phyloP scores from a whole-genome alignment of 1,284 basidiomycete species.

The Salmacisia buchloeana region DNA sequence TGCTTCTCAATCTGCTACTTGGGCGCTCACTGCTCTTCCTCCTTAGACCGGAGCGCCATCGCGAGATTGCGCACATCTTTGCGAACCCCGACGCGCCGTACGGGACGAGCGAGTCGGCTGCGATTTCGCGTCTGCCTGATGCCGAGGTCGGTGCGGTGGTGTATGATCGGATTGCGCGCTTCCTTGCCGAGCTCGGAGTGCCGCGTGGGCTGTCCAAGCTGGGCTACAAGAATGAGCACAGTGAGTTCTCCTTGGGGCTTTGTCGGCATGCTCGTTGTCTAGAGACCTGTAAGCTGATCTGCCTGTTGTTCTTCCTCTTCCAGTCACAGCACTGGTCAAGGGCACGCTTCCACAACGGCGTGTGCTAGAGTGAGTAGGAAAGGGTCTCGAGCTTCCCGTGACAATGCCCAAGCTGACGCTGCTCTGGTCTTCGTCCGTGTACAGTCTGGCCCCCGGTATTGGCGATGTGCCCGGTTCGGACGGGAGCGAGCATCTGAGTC shows the following conservation, averaged over 20 bases:
- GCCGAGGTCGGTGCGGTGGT: conserved; percentile 72
- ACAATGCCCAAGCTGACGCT: not conserved
- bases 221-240: conserved; percentile 61
- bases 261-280: not conserved
- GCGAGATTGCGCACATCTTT: conserved; percentile 81
- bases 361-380: conserved; percentile 59
- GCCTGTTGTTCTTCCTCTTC: not conserved
- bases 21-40: conserved; percentile 83
- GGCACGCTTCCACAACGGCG: conserved; percentile 81
- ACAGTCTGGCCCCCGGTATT: conserved; percentile 33
- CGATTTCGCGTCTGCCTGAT: conserved; percentile 65
- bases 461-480: conserved; percentile 66
- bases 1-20: conserved; percentile 80
- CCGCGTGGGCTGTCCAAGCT: conserved; percentile 81
- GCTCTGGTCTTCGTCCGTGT: not conserved
- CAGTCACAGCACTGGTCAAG: conserved; percentile 61
- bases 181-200: conserved; percentile 78
- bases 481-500: conserved; percentile 38
- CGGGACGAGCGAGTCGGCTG: conserved; percentile 14
- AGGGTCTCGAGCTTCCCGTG: too few species aligned
- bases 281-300: not conserved
- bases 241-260: conserved; percentile 6
- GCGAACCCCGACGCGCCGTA: conserved; percentile 50
- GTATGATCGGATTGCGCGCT: conserved; percentile 81
- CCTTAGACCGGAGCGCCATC: conserved; percentile 76